Percentiles rank a stretch among this genome's conserved stretches.
Evolutionary conservation across 805 yeast genomes (phyloP).

Genomic region (Nakazawaea siamensis): DNA sequence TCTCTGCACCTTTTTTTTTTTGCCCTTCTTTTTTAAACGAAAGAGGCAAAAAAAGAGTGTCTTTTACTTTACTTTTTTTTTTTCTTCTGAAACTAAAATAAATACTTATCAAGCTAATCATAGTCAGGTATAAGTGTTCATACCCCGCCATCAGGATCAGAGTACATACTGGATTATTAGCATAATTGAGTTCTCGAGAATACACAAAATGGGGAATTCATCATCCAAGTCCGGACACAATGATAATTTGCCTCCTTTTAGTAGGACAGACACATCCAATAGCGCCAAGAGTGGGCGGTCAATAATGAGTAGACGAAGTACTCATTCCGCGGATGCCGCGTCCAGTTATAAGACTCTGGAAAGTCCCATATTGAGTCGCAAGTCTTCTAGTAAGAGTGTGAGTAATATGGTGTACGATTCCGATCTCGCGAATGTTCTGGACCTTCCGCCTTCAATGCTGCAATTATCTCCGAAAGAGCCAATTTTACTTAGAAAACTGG

Average conservation of each 20-base stretch:
- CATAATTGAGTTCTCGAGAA: too few relatives aligned
- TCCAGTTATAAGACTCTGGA: slow-evolving; percentile 2
- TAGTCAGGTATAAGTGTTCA: too few relatives aligned
- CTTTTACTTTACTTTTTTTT: too few relatives aligned
- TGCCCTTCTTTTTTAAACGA: not conserved
- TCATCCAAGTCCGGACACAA: slow-evolving; percentile 3
- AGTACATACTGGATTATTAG: too few relatives aligned
- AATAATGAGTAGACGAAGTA: slow-evolving; percentile 23
- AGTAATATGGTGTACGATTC: slow-evolving; percentile 2
- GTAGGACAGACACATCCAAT: slow-evolving; percentile 33
- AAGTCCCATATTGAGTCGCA: slow-evolving; percentile 8
- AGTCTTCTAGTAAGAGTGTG: slow-evolving; percentile 10
- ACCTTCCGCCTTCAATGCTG: slow-evolving; percentile 30
- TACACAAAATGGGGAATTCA: slow-evolving; percentile 11
- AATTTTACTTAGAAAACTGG: slow-evolving; percentile 29
- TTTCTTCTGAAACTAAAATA: too few relatives aligned
- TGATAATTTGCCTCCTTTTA: slow-evolving; percentile 20
- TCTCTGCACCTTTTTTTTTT: not conserved
- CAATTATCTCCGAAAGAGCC: slow-evolving; percentile 34
- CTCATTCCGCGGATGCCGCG: slow-evolving; percentile 7
- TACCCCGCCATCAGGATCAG: too few relatives aligned
- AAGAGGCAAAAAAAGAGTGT: too few relatives aligned
- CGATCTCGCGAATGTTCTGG: slow-evolving; percentile 1
- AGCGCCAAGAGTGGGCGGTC: slow-evolving; percentile 30
- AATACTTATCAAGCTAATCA: too few relatives aligned